phyloP scores from a whole-genome alignment of 1,284 basidiomycete species.

The Chalciporus sp. region DNA sequence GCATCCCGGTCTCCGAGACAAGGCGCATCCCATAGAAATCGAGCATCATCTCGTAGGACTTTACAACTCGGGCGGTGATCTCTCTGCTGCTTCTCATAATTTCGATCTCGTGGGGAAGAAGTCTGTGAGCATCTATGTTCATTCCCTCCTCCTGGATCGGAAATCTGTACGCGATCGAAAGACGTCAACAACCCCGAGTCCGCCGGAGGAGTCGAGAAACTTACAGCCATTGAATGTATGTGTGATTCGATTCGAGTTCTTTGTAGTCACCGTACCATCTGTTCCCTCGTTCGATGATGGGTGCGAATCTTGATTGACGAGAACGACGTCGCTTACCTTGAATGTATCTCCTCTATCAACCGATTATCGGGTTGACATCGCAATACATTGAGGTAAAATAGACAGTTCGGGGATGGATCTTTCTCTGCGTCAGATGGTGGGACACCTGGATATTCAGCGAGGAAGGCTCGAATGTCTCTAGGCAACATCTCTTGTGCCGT shows the following conservation, averaged over 20 bases:
- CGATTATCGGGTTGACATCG: constrained; percentile 64
- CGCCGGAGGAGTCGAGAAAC: constrained; percentile 26
- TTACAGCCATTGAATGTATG: constrained; percentile 76
- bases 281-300: constrained; percentile 1
- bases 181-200: constrained; percentile 3
- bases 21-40: constrained; percentile 76
- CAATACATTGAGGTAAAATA: constrained; percentile 63
- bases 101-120: constrained; percentile 64
- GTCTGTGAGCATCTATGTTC: constrained; percentile 67
- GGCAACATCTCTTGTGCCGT: constrained; percentile 32
- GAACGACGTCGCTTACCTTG: constrained; percentile 42
- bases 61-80: constrained; percentile 53
- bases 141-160: constrained; percentile 71
- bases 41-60: constrained; percentile 71
- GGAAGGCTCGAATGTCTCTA: constrained; percentile 61
- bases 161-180: constrained; percentile 44
- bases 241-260: constrained; percentile 69
- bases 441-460: constrained; percentile 57
- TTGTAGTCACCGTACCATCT: constrained; percentile 69
- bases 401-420: constrained; percentile 49
- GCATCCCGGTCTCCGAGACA: constrained; percentile 55
- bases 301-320: not conserved
- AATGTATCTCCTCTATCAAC: constrained; percentile 64
- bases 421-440: constrained; percentile 38
- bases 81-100: constrained; percentile 56